phyloP scores from a whole-genome alignment of 345 rosid species.

The Heritiera fomes region DNA sequence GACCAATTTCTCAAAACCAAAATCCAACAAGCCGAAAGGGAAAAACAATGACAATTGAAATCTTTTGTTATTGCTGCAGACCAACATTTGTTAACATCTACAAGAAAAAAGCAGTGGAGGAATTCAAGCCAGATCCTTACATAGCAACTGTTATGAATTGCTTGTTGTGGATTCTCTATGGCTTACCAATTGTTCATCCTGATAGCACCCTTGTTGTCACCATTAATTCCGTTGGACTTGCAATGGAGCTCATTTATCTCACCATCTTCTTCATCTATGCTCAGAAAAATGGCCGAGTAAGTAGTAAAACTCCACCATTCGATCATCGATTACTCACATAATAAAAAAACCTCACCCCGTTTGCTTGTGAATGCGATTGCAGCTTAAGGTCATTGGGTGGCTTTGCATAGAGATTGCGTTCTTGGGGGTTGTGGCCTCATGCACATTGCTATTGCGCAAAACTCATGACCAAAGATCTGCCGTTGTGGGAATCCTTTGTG shows the following conservation, averaged over 20 bases:
- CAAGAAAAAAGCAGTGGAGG: constrained; percentile 47
- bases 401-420: constrained; percentile 11
- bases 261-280: constrained; percentile 29
- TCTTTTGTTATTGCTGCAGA: constrained; percentile 17
- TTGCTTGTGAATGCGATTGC: background rate
- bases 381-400: constrained; percentile 22
- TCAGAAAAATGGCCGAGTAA: constrained; percentile 34
- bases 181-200: constrained; percentile 53
- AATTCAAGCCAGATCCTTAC: constrained; percentile 54
- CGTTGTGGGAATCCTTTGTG: constrained; percentile 53
- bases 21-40: too few relatives aligned
- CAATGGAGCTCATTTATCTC: constrained; percentile 32
- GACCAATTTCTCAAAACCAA: too few relatives aligned
- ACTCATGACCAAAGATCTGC: constrained; percentile 28
- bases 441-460: constrained; percentile 18
- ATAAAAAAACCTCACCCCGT: too few relatives aligned
- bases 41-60: background rate
- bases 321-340: too few relatives aligned
- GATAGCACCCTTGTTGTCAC: constrained; percentile 47
- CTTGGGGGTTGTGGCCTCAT: constrained; percentile 13
- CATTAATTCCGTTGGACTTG: constrained; percentile 42
- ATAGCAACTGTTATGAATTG: constrained; percentile 50
- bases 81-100: constrained; percentile 35
- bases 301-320: background rate
- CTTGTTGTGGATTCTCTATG: constrained; percentile 52